Percentiles rank a stretch among this genome's conserved stretches.
These are phyloP conservation scores for Russula sp. DNA, from an alignment of 768 basidiomycete genomes.

Conservation along the genomic window DNA sequence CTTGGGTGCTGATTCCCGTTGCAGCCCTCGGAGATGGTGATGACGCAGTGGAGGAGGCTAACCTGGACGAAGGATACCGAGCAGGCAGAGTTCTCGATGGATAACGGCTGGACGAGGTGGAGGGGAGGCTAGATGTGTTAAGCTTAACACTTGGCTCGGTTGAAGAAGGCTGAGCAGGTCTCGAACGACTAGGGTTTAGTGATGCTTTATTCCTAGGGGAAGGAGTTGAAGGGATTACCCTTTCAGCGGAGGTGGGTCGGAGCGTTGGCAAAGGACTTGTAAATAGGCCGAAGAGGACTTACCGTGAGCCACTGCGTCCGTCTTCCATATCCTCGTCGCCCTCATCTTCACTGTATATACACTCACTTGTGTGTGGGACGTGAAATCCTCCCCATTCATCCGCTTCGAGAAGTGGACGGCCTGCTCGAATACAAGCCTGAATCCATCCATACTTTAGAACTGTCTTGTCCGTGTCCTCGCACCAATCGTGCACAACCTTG, in stretches of 20 bases:
- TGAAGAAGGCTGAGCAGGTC: neutral
- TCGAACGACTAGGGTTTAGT: neutral
- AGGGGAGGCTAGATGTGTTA: neutral
- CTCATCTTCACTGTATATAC: slow-evolving; percentile 14
- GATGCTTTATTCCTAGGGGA: neutral
- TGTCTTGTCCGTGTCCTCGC: slow-evolving; percentile 40
- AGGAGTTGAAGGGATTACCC: too few species aligned
- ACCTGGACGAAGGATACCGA: neutral
- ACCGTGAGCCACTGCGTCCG: neutral
- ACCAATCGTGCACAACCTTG: slow-evolving; percentile 56
- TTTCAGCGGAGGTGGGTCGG: neutral
- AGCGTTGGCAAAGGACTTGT: neutral
- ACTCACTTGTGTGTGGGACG: slow-evolving; percentile 23
- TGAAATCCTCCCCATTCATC: slow-evolving; percentile 48
- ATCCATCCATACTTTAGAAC: slow-evolving; percentile 54
- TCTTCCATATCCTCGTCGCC: slow-evolving; percentile 9
- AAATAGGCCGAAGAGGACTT: neutral
- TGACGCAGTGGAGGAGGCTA: neutral
- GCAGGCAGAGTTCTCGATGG: neutral
- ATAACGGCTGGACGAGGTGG: neutral
- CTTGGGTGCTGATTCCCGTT: neutral
- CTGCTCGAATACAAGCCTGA: slow-evolving; percentile 38
- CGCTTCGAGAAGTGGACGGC: slow-evolving; percentile 39
- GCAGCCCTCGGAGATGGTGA: neutral
- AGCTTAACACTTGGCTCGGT: neutral